These are phyloP conservation scores for Tritrichomonas musculus DNA, from an alignment of 208 protist species.

Conservation along the genomic window DNA sequence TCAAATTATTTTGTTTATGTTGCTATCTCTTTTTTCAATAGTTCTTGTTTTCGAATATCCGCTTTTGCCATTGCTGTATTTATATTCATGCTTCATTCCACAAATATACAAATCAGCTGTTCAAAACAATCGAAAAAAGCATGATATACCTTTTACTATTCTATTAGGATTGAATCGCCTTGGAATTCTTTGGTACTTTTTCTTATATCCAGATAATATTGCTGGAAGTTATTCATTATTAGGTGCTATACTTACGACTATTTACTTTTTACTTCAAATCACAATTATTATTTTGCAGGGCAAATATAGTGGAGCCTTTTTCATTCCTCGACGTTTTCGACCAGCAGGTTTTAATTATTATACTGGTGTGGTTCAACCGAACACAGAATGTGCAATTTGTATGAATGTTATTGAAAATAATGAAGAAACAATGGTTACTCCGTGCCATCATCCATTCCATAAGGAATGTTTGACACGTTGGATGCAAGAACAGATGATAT, in stretches of 20 bases:
- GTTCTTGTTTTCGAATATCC: not conserved
- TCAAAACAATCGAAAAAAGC: not conserved
- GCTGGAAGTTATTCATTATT: not conserved
- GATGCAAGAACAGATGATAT: constrained; percentile 17
- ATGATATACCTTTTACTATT: not conserved
- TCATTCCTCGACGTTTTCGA: not conserved
- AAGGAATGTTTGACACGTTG: constrained; percentile 2
- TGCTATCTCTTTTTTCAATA: not conserved
- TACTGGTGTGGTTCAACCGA: not conserved
- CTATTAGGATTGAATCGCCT: not conserved
- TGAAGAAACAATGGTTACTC: not conserved
- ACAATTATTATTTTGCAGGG: not conserved
- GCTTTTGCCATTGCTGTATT: not conserved
- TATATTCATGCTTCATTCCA: not conserved
- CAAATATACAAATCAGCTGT: not conserved
- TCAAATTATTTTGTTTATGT: not conserved
- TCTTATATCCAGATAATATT: not conserved
- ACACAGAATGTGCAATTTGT: not conserved
- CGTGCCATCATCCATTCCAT: not conserved
- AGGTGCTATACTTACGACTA: not conserved
- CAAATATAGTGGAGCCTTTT: not conserved
- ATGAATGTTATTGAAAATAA: not conserved
- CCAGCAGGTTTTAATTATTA: not conserved
- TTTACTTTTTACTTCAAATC: not conserved
- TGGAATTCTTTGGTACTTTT: not conserved